These are phyloP conservation scores for Neocallimastix lanati DNA, from an alignment of 192 early-diverging fungal species.

Conservation along the genomic window DNA sequence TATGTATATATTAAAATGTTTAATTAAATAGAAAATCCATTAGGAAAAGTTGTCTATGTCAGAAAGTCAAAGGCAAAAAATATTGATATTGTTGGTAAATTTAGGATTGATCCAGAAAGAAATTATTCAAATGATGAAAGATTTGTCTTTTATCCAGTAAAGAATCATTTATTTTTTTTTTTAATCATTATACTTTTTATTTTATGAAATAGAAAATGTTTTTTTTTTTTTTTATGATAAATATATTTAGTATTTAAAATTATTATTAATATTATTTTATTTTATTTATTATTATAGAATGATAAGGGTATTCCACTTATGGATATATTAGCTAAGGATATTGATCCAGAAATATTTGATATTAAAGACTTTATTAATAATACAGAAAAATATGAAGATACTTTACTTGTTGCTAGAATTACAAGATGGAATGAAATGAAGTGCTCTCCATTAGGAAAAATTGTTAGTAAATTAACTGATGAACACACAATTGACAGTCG, in stretches of 20 bases:
- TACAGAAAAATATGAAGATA: not conserved
- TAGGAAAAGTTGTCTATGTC: not conserved
- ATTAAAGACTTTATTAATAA: not conserved
- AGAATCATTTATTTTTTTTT: not conserved
- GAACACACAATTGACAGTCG: not conserved
- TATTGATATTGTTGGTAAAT: not conserved
- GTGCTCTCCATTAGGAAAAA: not conserved
- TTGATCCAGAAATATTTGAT: not conserved
- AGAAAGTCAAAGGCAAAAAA: not conserved
- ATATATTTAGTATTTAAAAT: no score
- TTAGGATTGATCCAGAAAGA: not conserved
- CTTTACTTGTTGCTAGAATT: not conserved
- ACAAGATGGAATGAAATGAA: not conserved
- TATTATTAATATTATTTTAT: no score
- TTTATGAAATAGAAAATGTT: no score
- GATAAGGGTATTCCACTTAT: not conserved
- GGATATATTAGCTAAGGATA: not conserved
- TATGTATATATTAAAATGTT: no score
- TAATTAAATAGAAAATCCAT: not conserved
- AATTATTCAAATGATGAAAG: not conserved
- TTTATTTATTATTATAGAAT: not conserved
- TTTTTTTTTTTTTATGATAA: no score
- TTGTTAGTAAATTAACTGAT: not conserved
- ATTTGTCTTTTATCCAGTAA: not conserved
- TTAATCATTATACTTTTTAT: no score